phyloP scores from a whole-genome alignment of 2,329 filamentous ascomycete species.

The Xylariales sp. region DNA sequence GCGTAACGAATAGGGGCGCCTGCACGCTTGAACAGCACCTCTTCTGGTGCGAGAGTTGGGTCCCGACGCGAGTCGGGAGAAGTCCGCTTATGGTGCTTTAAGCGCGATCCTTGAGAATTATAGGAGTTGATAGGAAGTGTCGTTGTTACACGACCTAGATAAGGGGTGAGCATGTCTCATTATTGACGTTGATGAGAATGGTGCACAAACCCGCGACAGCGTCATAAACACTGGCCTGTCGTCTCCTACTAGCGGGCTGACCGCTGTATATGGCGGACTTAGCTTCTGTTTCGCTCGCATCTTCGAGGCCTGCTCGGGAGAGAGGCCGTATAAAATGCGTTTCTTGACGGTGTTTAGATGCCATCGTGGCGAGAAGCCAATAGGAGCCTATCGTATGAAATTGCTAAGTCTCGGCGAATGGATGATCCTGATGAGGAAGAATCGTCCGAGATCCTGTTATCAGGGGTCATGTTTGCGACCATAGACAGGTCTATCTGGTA shows the following conservation, averaged over 20 bases:
- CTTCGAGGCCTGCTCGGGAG: constrained; percentile 37
- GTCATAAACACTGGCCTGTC: constrained; percentile 73
- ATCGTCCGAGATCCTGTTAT: background rate
- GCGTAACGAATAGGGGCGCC: constrained; percentile 74
- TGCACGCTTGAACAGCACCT: constrained; percentile 74
- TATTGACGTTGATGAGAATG: constrained; percentile 6
- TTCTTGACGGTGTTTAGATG: constrained; percentile 37
- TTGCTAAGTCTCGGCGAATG: constrained; percentile 3
- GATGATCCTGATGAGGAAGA: constrained; percentile 20
- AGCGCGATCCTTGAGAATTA: constrained; percentile 31
- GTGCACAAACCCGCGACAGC: constrained; percentile 72
- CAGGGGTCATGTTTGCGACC: constrained; percentile 22
- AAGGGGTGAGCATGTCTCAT: constrained; percentile 28
- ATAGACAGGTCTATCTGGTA: constrained; percentile 5
- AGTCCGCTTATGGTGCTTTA: constrained; percentile 37
- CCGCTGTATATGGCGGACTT: background rate
- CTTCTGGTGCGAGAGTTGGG: constrained; percentile 70
- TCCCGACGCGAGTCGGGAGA: constrained; percentile 48
- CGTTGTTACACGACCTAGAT: constrained; percentile 52
- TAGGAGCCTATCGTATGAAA: background rate
- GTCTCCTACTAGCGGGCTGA: constrained; percentile 32
- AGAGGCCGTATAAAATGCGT: constrained; percentile 32
- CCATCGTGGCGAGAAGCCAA: constrained; percentile 16
- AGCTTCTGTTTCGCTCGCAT: constrained; percentile 38
- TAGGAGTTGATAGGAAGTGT: constrained; percentile 46